Evolutionary conservation across 495 filamentous ascomycete species (phyloP).

Genomic region (Aspergillus ellipticus): DNA sequence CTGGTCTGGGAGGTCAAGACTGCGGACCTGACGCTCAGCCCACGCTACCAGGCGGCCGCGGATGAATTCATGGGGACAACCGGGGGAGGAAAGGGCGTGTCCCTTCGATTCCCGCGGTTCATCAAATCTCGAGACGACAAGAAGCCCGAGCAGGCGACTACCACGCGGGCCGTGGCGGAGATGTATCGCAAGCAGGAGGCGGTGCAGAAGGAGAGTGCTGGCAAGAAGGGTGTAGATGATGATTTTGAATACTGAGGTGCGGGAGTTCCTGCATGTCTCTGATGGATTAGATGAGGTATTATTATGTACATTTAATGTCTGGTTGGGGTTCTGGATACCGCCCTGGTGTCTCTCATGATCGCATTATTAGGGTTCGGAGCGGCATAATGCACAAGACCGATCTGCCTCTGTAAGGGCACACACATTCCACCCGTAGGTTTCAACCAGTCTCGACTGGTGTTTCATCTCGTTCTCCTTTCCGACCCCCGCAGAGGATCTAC

Average conservation of each 20-base stretch:
- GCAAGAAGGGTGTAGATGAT: conserved; percentile 84
- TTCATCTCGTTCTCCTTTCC: not conserved
- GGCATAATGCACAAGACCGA: too few species aligned
- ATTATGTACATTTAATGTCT: not conserved
- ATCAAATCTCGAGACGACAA: conserved; percentile 90
- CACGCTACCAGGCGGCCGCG: conserved; percentile 77
- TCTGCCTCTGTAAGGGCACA: not conserved
- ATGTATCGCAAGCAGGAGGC: conserved; percentile 96
- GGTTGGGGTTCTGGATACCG: not conserved
- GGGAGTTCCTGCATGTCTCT: not conserved
- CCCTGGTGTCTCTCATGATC: not conserved
- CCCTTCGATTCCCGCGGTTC: conserved; percentile 85
- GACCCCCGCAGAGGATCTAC: too few species aligned
- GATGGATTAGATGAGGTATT: not conserved
- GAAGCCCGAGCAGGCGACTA: conserved; percentile 88
- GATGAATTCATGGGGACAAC: conserved; percentile 54
- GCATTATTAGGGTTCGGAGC: not conserved
- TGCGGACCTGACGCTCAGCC: conserved; percentile 88
- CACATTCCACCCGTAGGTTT: not conserved
- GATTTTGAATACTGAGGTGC: conserved; percentile 85
- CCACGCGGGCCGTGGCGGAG: conserved; percentile 77
- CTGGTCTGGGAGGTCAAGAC: conserved; percentile 98
- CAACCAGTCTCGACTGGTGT: not conserved
- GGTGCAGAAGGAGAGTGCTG: conserved; percentile 60
- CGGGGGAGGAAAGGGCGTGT: conserved; percentile 78